Evolutionary conservation across 2,329 filamentous ascomycete species (phyloP), one percentile per base, ranked within the genome.

Genomic region (Fusarium solani-melongenae): DNA sequence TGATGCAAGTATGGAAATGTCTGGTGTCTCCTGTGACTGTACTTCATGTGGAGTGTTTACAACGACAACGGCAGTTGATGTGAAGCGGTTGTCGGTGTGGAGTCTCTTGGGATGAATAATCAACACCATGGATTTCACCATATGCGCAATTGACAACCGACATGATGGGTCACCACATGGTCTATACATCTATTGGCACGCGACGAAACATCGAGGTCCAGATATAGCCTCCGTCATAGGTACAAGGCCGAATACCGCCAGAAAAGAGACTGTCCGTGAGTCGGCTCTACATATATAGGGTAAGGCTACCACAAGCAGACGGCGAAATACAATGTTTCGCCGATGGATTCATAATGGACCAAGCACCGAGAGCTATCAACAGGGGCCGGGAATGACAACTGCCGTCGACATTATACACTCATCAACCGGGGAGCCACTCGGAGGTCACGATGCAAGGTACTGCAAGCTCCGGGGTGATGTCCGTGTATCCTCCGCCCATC

Each of bases 401-500:
- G 60, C 46, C 33, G 20, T 36, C n/a, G 17, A 17, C 33, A 56
- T 56, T 14, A 38, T 56, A 56, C 46, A 29, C 17, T n/a, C 46
- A 53, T 31, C 27, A 31, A 29, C n/a, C 9, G 20, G 39, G 12
- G 41, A 64, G 41, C 31, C 15, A 29, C 34, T 14, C 17, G 20
- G 46, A 39, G 6, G 36, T 39, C 27, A 44, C n/a, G 20, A 65
- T 41, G 36, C 57, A 69, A 31, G 24, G 49, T 22, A 44, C 49
- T 69, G 46, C 34, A 65, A 62, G 33, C 14, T 24, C 29, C 65
- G 44, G 29, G 7, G 31, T 60, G 36, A 58, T 46, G 46, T 58
- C 64, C 60, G 60, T 65, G 39, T 29, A 53, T 41, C 51, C 61
- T 44, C 60, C 53, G 71, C 55, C 27, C 24, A 69, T 64, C 67